phyloP scores from a whole-genome alignment of 2,329 filamentous ascomycete genomes.

The Clarireedia hainanense region DNA sequence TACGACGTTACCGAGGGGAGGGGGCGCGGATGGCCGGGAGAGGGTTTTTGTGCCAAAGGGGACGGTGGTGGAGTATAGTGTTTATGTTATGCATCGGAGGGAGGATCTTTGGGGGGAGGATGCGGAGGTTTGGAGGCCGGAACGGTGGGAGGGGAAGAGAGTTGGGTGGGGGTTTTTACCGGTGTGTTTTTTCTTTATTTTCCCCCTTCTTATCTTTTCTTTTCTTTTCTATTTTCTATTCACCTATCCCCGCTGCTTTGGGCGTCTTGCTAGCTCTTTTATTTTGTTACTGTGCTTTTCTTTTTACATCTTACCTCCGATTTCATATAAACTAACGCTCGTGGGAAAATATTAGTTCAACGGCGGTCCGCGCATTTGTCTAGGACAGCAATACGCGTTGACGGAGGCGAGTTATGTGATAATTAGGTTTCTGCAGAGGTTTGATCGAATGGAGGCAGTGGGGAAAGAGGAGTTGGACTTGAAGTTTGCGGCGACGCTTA shows the following conservation, averaged over 20 bases:
- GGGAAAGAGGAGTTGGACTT: conserved; percentile 25
- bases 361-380: conserved; percentile 32
- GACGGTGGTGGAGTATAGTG: conserved; percentile 23
- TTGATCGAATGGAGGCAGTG: conserved; percentile 19
- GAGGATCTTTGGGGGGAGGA: conserved; percentile 32
- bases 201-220: neutral
- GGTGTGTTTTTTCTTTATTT: conserved; percentile 14
- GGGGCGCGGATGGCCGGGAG: conserved; percentile 29
- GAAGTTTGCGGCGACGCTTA: conserved; percentile 22
- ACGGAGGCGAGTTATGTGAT: conserved; percentile 31
- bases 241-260: too few species aligned
- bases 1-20: conserved; percentile 30
- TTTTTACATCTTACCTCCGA: too few species aligned
- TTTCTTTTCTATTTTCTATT: too few species aligned
- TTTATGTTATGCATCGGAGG: conserved; percentile 30
- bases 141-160: conserved; percentile 33
- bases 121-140: conserved; percentile 32
- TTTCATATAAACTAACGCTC: too few species aligned
- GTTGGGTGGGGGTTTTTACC: conserved; percentile 38
- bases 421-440: conserved; percentile 26
- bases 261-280: too few species aligned
- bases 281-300: too few species aligned
- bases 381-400: conserved; percentile 33
- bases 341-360: too few species aligned
- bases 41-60: conserved; percentile 29